Evolutionary conservation across 768 basidiomycete species (phyloP).

Genomic region (Sporobolomyces phaffii): DNA sequence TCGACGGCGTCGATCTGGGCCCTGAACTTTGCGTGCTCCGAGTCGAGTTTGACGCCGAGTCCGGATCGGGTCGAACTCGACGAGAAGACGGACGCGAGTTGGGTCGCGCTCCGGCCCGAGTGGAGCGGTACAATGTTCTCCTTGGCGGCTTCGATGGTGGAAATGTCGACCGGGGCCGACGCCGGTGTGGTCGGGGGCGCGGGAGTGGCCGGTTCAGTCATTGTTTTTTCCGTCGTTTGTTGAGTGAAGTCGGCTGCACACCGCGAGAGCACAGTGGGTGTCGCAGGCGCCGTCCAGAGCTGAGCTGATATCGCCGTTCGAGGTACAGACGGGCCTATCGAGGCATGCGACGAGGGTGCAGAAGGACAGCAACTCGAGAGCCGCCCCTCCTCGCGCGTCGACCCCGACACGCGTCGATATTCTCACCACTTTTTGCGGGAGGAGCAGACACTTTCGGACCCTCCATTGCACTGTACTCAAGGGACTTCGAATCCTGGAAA

Average conservation of each 20-base stretch:
- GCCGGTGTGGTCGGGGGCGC: too few species aligned
- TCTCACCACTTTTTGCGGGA: too few species aligned
- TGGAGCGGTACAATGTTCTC: conserved; percentile 52
- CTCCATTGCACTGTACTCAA: too few species aligned
- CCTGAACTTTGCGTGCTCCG: conserved; percentile 47
- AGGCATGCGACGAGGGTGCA: not conserved
- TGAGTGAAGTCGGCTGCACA: not conserved
- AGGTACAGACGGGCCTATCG: not conserved
- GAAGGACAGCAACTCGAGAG: too few species aligned
- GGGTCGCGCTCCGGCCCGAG: conserved; percentile 50
- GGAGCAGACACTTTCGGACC: too few species aligned
- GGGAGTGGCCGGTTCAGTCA: not conserved
- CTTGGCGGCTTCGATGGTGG: conserved; percentile 50
- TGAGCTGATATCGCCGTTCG: too few species aligned
- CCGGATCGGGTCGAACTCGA: conserved; percentile 56
- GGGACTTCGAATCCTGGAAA: too few species aligned
- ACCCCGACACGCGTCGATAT: too few species aligned
- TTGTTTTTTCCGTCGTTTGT: not conserved
- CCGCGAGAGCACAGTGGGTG: not conserved
- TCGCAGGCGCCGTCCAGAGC: too few species aligned
- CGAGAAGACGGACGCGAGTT: conserved; percentile 45
- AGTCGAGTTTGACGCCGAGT: conserved; percentile 54
- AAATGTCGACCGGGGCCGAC: conserved; percentile 47
- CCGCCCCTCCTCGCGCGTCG: too few species aligned
- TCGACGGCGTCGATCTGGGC: conserved; percentile 47